Percentiles rank a stretch among this genome's conserved stretches.
phyloP scores from a whole-genome alignment of 1,284 basidiomycete species.

The Caloboletus firmus region DNA sequence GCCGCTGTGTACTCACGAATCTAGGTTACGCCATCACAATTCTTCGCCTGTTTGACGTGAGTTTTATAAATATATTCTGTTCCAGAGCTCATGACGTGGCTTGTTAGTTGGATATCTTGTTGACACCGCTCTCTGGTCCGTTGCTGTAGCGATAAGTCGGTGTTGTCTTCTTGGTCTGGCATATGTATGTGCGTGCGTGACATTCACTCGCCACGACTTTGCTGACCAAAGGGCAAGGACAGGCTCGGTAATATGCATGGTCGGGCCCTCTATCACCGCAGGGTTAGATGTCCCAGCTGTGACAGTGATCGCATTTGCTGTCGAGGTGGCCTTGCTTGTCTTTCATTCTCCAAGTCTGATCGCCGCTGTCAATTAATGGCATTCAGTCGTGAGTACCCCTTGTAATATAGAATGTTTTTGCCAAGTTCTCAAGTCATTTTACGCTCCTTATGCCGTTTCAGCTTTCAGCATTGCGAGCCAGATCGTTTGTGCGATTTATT shows the following conservation, averaged over 20 bases:
- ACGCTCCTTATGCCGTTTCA: neutral
- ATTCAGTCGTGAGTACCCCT: conserved; percentile 3
- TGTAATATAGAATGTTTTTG: neutral
- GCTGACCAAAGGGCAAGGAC: conserved; percentile 65
- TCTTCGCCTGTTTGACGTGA: conserved; percentile 70
- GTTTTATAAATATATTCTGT: conserved; percentile 47
- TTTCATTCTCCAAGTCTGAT: conserved; percentile 47
- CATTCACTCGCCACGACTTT: conserved; percentile 73
- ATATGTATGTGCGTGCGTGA: conserved; percentile 15
- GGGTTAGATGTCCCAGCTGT: conserved; percentile 71
- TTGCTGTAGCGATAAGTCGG: conserved; percentile 51
- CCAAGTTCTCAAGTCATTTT: neutral
- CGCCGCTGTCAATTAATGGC: conserved; percentile 15
- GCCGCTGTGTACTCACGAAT: conserved; percentile 70
- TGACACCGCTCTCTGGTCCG: neutral
- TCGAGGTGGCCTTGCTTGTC: conserved; percentile 65
- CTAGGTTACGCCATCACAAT: conserved; percentile 75
- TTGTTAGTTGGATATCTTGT: neutral
- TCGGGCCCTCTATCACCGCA: conserved; percentile 69
- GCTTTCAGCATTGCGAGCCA: neutral
- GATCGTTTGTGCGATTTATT: conserved; percentile 18
- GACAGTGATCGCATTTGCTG: conserved; percentile 56
- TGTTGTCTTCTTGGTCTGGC: conserved; percentile 58
- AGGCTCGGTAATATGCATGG: conserved; percentile 62
- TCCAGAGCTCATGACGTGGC: neutral